A percentile compares a stretch with the other conserved stretches of the same genome.
Evolutionary conservation across 768 basidiomycete species (phyloP).

Genomic region (Russula lepida): DNA sequence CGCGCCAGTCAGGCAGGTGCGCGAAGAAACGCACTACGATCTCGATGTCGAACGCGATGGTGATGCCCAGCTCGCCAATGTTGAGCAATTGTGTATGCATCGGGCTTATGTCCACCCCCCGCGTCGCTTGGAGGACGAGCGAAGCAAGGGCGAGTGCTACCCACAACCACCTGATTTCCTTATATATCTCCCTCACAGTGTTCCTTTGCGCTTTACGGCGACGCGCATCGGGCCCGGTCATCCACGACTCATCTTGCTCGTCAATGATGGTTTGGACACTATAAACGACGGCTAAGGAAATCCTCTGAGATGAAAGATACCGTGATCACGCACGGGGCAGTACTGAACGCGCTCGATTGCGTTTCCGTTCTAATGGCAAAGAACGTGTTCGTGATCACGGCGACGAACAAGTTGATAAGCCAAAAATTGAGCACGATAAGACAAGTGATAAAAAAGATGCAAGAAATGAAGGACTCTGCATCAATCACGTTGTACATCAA

Average conservation of each 20-base stretch:
- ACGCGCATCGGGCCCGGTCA: constrained; percentile 31
- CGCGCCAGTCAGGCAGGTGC: constrained; percentile 74
- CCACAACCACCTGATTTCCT: constrained; percentile 63
- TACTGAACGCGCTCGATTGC: constrained; percentile 87
- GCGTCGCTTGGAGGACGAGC: constrained; percentile 63
- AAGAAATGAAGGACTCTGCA: constrained; percentile 82
- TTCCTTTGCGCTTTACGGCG: constrained; percentile 39
- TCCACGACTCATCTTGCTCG: constrained; percentile 59
- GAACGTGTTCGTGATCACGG: constrained; percentile 93
- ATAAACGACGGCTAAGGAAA: neutral
- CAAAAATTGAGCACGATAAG: constrained; percentile 88
- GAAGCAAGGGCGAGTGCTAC: constrained; percentile 64
- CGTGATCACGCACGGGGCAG: constrained; percentile 49
- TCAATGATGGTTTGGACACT: constrained; percentile 39
- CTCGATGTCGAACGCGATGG: constrained; percentile 81
- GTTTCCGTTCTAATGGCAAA: constrained; percentile 80
- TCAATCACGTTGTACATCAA: constrained; percentile 88
- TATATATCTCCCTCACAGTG: constrained; percentile 45
- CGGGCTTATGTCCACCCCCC: constrained; percentile 41
- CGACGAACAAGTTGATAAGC: constrained; percentile 89
- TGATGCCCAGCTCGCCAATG: constrained; percentile 66
- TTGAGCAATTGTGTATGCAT: constrained; percentile 45
- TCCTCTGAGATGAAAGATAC: neutral
- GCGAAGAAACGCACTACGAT: constrained; percentile 67
- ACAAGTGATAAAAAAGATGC: constrained; percentile 77